Conservation (phyloP, 305 asterid species). For the Ilex paraguariensis region DNA sequence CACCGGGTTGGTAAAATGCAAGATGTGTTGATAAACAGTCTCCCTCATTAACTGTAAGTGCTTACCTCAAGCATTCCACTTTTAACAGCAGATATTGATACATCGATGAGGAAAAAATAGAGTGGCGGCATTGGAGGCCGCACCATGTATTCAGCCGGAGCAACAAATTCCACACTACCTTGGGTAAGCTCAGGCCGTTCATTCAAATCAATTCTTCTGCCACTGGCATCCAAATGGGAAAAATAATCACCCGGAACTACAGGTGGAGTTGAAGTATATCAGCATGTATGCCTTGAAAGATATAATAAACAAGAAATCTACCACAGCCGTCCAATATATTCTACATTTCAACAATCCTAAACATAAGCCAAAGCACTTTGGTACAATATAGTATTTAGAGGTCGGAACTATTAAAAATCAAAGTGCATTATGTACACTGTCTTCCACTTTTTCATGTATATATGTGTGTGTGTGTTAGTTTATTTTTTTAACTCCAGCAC, state of each 20-base stretch:
- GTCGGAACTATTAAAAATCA: too few relatives aligned
- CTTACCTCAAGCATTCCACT: constrained; percentile 99
- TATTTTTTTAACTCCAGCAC: too few relatives aligned
- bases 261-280: constrained; percentile 25
- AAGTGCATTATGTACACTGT: too few relatives aligned
- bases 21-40: neutral
- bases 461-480: too few relatives aligned
- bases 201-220: constrained; percentile 84
- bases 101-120: constrained; percentile 95
- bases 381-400: too few relatives aligned
- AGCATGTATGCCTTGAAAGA: constrained; percentile 17
- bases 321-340: constrained; percentile 2
- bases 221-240: constrained; percentile 82
- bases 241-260: constrained; percentile 91
- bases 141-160: constrained; percentile 98
- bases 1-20: constrained; percentile 8
- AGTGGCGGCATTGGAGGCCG: constrained; percentile 99
- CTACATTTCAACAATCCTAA: neutral
- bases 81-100: constrained; percentile 82
- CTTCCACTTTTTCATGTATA: too few relatives aligned
- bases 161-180: constrained; percentile 94
- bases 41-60: constrained; percentile 7
- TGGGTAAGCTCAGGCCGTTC: constrained; percentile 91
- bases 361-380: too few relatives aligned
- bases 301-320: constrained; percentile 12